Base-by-base conservation (phyloP, 495 filamentous ascomycete species). In the Poronia punctata region DNA sequence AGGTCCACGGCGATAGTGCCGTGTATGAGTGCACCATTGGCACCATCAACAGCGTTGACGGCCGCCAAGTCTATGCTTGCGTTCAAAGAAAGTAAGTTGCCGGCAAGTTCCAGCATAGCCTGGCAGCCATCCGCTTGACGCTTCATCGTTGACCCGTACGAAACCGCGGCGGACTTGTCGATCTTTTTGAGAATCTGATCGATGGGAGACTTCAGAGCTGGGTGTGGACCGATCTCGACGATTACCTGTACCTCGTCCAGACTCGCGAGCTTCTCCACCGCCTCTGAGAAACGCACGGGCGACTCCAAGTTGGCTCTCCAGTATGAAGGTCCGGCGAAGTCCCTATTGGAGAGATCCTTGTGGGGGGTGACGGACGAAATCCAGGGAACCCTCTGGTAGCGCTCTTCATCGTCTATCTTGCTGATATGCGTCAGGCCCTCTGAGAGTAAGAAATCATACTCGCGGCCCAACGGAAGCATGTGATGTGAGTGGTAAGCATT, bases 401-500 rank as follows among this genome's bases (percentile, higher is more conserved):
- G 24, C 20, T 34, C 21, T 3, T 15, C 10, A 14, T 20, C 18
- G 5, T 16, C 5, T 18, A 7, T 6, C 24, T 19, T 12, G 21
- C 27, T 3, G 11, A 34, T 24, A 15, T 11, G 20, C 27, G 10
- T 8, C 3, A 22, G 12, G 4, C 39, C 39, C 2, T n/a, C 7
- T n/a, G 26, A 20, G 7, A 40, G 27, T 27, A 40, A 22, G 2
- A 15, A 9, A 1, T 9, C 14, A 43, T 70, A 68, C 8, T 61
- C 56, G 18, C 61, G 45, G 19, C 60, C 62, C 3, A 66, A 50
- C 16, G 61, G 36, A 19, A 59, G 38, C 70, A 83, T 82, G 42
- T 82, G 74, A 36, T 71, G 66, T 0, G 78, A 82, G 48, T 84
- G 80, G 46, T 78, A 83, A 0, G 78, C 79, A 16, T 66, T 58